Base-by-base conservation (phyloP, 768 basidiomycete genomes). In the Podaxis sp. region DNA sequence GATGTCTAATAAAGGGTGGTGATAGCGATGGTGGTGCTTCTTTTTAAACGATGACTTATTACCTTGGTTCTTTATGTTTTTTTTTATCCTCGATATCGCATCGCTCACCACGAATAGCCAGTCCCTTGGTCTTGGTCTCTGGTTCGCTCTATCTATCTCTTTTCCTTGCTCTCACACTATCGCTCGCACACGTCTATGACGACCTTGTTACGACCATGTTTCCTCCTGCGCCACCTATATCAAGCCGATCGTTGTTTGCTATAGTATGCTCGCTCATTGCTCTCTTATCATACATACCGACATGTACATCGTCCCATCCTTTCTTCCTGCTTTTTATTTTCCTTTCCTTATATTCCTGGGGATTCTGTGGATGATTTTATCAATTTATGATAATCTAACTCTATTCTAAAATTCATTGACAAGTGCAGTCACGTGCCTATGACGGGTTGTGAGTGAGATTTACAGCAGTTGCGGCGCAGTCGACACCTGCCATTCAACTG, bases 31-130 rank as follows among this genome's bases (percentile, higher is more conserved):
- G 50, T 40, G 9, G 53, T 46, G 44, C 44, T 37, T 2, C 55
- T 57, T 57, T 55, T 57, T 57, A 32, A 57, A 47, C 46, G 28
- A 57, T 57, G 55, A 57, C 46, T 57, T 57, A 57, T 57, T 57
- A 35, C 55, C 55, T 57, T 57, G 55, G 55, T 57, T 57, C 55
- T 28, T 57, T 57, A 57, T 57, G 55, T 46, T 35, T 57, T 35
- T 57, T 47, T 56, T 44, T n/a, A 18, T 46, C 44, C 27, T 46
- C 32, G 27, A 47, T 36, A 42, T 16, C 18, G n/a, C 42, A 32
- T 57, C n/a, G 18, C 46, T 47, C 55, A 57, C 46, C n/a, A 42
- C 7, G 9, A 42, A 42, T 3, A 42, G 40, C 54, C 55, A 54
- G 35, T 48, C 35, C 55, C 40, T 37, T 57, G 42, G 40, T 14